Evolutionary conservation across 371 early-diverging fungal genomes (phyloP).

Genomic region (Mortierella polycephala): DNA sequence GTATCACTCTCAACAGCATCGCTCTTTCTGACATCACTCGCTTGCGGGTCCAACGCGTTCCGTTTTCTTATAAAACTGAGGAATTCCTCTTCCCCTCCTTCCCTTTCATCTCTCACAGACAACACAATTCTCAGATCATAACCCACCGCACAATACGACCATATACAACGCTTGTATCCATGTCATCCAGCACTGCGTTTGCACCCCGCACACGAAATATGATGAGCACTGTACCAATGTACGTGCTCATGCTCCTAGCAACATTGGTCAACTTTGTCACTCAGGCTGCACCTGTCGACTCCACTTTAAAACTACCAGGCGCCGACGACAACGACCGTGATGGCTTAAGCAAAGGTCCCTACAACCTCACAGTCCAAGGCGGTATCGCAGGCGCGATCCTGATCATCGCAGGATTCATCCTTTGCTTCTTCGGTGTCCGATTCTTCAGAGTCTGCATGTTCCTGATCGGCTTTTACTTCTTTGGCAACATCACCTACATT

Average conservation of each 20-base stretch:
- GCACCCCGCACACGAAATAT: constrained; percentile 15
- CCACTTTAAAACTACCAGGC: constrained; percentile 4
- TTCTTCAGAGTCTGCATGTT: constrained; percentile 66
- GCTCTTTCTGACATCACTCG: too few relatives aligned
- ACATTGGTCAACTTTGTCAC: constrained; percentile 34
- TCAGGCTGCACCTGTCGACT: constrained; percentile 22
- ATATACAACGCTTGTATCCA: neutral
- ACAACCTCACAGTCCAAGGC: constrained; percentile 62
- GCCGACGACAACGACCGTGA: constrained; percentile 1
- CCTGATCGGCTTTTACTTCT: constrained; percentile 68
- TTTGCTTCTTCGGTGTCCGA: constrained; percentile 71
- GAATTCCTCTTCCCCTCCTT: too few relatives aligned
- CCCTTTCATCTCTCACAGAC: neutral
- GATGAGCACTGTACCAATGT: constrained; percentile 19
- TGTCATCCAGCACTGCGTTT: neutral
- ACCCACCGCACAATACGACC: neutral
- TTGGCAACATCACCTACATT: constrained; percentile 63
- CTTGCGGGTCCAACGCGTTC: too few relatives aligned
- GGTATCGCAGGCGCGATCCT: constrained; percentile 70
- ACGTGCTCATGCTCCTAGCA: constrained; percentile 31
- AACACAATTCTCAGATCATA: too few relatives aligned
- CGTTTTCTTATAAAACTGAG: neutral
- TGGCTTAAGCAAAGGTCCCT: too few relatives aligned
- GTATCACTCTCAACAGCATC: too few relatives aligned
- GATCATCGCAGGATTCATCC: constrained; percentile 69